A percentile compares a stretch with the other conserved stretches of the same genome.
phyloP scores from a whole-genome alignment of 176 grass and related monocot species.

The Zoysia pacifica region DNA sequence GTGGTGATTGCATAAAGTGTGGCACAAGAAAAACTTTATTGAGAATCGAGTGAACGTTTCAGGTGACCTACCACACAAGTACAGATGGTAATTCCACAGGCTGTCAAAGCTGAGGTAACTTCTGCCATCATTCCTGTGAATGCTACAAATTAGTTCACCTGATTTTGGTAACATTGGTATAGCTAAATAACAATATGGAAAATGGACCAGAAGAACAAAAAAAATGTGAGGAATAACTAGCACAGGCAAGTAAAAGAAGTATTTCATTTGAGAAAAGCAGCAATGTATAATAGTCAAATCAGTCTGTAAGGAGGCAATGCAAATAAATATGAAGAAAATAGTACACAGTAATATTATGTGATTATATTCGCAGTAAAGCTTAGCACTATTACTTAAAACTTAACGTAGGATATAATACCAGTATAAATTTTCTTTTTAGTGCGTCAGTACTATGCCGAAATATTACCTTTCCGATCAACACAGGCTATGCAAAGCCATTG shows the following conservation, averaged over 20 bases:
- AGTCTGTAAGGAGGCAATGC: background rate
- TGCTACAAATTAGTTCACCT: slow-evolving; percentile 28
- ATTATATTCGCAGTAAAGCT: slow-evolving; percentile 20
- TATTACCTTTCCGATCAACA: slow-evolving; percentile 79
- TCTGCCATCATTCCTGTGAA: slow-evolving; percentile 91
- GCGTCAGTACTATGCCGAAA: slow-evolving; percentile 19
- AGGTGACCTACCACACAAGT: slow-evolving; percentile 78
- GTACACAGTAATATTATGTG: slow-evolving; percentile 8
- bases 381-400: slow-evolving; percentile 3
- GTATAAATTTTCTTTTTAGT: slow-evolving; percentile 12
- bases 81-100: slow-evolving; percentile 76
- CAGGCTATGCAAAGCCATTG: slow-evolving; percentile 90
- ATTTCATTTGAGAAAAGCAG: slow-evolving; percentile 18
- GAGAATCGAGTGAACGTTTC: slow-evolving; percentile 21
- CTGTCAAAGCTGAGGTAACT: slow-evolving; percentile 79
- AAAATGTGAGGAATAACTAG: background rate
- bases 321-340: slow-evolving; percentile 30
- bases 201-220: background rate
- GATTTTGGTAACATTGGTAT: slow-evolving; percentile 28
- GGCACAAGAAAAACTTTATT: background rate
- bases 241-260: slow-evolving; percentile 3
- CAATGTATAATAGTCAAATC: background rate
- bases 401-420: background rate
- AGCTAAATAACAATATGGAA: slow-evolving; percentile 21
- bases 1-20: background rate